Evolutionary conservation across 495 filamentous ascomycete species (phyloP), one percentile per base, ranked within the genome.

Genomic region (Trichodelitschia bisporula): DNA sequence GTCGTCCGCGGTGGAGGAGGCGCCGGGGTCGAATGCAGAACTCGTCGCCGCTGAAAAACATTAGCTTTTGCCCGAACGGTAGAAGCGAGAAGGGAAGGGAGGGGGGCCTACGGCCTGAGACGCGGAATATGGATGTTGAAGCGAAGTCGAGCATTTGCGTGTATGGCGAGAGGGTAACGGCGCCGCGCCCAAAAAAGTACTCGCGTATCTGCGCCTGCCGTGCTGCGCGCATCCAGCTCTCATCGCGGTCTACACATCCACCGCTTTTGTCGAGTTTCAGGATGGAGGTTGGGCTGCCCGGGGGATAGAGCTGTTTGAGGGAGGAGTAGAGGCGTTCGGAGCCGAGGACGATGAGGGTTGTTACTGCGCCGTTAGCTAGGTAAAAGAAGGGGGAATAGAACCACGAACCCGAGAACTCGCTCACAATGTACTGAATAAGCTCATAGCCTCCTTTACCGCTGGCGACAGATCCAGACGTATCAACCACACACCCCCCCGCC

Each of bases 121-220:
- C 16, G 15, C 26, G 19, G 19, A 34, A 34, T 4, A 19, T 31
- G 3, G 32, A 18, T 9, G 26, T 32, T 13, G 33, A 33, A 32
- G 64, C 57, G 40, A 80, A 89, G 35, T 75, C 64, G 6, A 84
- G 59, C 28, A 71, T 69, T 41, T 83, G 72, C 0, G 76, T 80
- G 38, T 77, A 75, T 0, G 86, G 86, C 15, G 73, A 89, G 3
- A 99, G 56, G 0, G 78, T 77, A 31, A 67, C 59, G 38, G 69
- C 72, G 44, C 26, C 52, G 0, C 59, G 37, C 2, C 86, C 86
- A 48, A 93, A 95, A 57, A 95, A 99, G 49, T 95, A 99, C 34
- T 82, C 68, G 32, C 70, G 71, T 12, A 93, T 80, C 18, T 73
- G 66, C 0, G 69, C 66, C 36, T 84, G 74, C 16, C 69, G 59